Conservation (phyloP, 225 moss, liverwort and hornwort genomes). For the Polytrichum formosum region DNA sequence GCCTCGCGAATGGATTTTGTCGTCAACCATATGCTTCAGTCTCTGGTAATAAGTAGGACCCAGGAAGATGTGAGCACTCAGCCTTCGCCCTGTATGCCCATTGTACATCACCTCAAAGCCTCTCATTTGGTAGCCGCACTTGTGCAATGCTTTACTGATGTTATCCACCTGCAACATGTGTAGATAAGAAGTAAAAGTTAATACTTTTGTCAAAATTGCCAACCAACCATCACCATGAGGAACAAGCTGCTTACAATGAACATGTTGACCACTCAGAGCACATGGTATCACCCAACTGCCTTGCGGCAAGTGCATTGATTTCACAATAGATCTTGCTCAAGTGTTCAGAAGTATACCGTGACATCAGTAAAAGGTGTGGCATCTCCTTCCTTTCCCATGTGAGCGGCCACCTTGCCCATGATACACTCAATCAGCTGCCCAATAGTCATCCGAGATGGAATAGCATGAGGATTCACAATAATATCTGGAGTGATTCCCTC, state of each 20-base stretch:
- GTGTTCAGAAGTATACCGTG: constrained; percentile 39
- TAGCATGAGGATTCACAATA: constrained; percentile 98
- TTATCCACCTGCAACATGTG: constrained; percentile 65
- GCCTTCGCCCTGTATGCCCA: constrained; percentile 94
- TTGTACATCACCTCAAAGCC: constrained; percentile 99
- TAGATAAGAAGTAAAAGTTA: neutral
- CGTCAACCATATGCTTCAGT: constrained; percentile 99
- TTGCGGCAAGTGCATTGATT: no score
- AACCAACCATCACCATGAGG: no score
- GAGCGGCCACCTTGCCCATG: constrained; percentile 99
- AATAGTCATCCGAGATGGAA: constrained; percentile 99
- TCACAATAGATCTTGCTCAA: no score
- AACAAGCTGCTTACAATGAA: no score
- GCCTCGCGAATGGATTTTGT: constrained; percentile 97
- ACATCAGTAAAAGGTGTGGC: constrained; percentile 98
- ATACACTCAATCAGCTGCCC: constrained; percentile 99
- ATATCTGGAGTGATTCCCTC: constrained; percentile 99
- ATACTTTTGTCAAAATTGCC: no score
- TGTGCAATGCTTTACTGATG: constrained; percentile 96
- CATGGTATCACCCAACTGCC: no score
- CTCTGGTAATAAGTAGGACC: constrained; percentile 99
- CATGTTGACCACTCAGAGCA: no score
- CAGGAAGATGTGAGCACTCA: constrained; percentile 89
- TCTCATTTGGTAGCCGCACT: constrained; percentile 99
- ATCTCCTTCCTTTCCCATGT: constrained; percentile 99